Evolutionary conservation across 1,284 basidiomycete species (phyloP), one percentile per base, ranked within the genome.

Genomic region (Cryptococcus maquisensis): DNA sequence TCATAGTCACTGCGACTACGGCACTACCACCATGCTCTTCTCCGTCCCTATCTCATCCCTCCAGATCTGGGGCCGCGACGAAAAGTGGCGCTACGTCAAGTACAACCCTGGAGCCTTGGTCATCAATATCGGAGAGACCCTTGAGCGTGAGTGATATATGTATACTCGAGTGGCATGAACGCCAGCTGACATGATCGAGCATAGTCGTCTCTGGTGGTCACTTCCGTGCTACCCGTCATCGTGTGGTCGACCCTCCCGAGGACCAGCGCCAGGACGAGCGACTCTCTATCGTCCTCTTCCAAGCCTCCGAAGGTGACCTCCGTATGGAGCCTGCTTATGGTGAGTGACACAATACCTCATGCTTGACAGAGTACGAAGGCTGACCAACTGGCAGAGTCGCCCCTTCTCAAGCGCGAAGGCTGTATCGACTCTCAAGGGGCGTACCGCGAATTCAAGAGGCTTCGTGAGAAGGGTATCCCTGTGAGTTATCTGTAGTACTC

Each of bases 211-310:
- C 61, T 12, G 63, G 61, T 21, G 63, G 63, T 7, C 62, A 65
- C 49, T 65, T 65, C 61, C 55, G 60, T 54, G 71, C 67, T 35
- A 75, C 74, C 18, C 69, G 75, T 39, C 75, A 77, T 62, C 63
- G 75, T 9, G 74, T 76, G 23, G 47, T 48, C 18, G 28, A 32
- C 12, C 47, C 47, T 20, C 47, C 47, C 21, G 37, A 48, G 36
- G 47, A 48, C 36, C 47, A 48, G 23, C 47, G 44, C 49, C 63
- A 49, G 61, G 63, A 61, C 54, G 63, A 42, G 63, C 63, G 48
- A 61, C 38, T 39, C 16, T 39, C 55, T 18, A 37, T 57, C 16
- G 51, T 57, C 13, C 51, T 42, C 28, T 57, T 57, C 51, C 35
- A 57, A n/a, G 40, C 51, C 4, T 42, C 45, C 26, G 32, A 48